Evolutionary conservation across 257 asterid genomes (phyloP), one percentile per base, ranked within the genome.

Genomic region (Knoxia roxburghii): DNA sequence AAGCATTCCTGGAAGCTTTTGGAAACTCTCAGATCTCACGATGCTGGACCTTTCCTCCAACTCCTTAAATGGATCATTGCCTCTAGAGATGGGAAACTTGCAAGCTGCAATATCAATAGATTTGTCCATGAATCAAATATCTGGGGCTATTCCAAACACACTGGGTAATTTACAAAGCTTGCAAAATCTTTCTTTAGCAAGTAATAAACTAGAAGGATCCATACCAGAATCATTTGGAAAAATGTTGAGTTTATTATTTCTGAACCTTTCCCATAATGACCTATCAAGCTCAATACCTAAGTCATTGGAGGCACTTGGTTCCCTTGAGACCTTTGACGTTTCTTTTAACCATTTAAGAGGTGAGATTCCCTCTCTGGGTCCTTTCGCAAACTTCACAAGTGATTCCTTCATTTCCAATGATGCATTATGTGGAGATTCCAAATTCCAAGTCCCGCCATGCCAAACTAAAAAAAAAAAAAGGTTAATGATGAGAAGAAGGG

Each of bases 401-500:
- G 43, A 32, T 30, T 73, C 67, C n/a, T 59, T 73, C 24, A 10
- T 18, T 3, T 66, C 24, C 24, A 66, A 73, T 51, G 68, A 58
- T 29, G 77, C 77, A 26, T 21, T 73, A 27, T 73, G 77, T 40
- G 72, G 77, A 35, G 46, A 67, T n/a, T n/a, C n/a, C n/a, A n/a
- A n/a, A n/a, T n/a, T n/a, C n/a, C n/a, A n/a, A n/a, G n/a, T n/a
- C n/a, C n/a, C n/a, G n/a, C n/a, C n/a, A n/a, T 72, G 76, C 52
- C 46, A 18, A 29, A 11, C 23, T 35, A 32, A 9, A 5, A 1
- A 18, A 23, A 12, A 26, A 1, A n/a, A 49, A 7, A 18, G 0
- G 2, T 46, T 17, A 7, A 39, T 1, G 11, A 7, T 2, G 2
- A n/a, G n/a, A n/a, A 53, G 53, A 45, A 64, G 23, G 40, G 9